Evolutionary conservation across 2,329 filamentous ascomycete species (phyloP), one percentile per base, ranked within the genome.

Genomic region (Alternaria sp.): DNA sequence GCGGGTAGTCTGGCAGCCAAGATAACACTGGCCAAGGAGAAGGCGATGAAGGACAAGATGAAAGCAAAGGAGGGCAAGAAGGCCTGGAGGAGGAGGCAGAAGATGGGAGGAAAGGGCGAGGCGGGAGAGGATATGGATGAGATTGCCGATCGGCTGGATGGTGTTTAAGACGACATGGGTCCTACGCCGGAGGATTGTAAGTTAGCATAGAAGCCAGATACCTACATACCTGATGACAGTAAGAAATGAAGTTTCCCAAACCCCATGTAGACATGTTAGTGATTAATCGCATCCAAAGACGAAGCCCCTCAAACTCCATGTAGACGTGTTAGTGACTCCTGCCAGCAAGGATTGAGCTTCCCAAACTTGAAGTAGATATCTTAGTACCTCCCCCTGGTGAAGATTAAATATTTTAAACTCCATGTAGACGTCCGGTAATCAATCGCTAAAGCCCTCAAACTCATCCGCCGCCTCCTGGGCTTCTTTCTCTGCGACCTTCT

Each of bases 401-500:
- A 26, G 8, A 26, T 26, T 26, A 7, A 26, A 26, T 9, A 26
- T 10, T 28, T 43, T n/a, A 28, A 44, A 12, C 15, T 12, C 25
- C 33, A 21, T 7, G 28, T n/a, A 23, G 1, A 51, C 30, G 20
- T 4, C 28, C 3, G 6, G 20, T 1, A 5, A 15, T 54, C 18
- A 79, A 63, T 78, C 76, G 54, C 75, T 76, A 54, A 79, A 79
- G 5, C 78, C 78, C 41, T 79, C 66, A 66, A 79, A 79, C 60
- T 77, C 73, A 18, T 71, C 71, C 43, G 71, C 72, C 23, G 68
- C 68, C 9, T 67, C 67, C n/a, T 71, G 65, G 30, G 70, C 69
- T 47, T 77, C 72, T 44, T 74, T 50, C 30, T 67, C 66, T 64
- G 65, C 65, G 67, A 69, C 75, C 58, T 75, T 71, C 60, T 67